Evolutionary conservation across 306 rosid species (phyloP), one percentile per base, ranked within the genome.

Genomic region (Cucumis melo): DNA sequence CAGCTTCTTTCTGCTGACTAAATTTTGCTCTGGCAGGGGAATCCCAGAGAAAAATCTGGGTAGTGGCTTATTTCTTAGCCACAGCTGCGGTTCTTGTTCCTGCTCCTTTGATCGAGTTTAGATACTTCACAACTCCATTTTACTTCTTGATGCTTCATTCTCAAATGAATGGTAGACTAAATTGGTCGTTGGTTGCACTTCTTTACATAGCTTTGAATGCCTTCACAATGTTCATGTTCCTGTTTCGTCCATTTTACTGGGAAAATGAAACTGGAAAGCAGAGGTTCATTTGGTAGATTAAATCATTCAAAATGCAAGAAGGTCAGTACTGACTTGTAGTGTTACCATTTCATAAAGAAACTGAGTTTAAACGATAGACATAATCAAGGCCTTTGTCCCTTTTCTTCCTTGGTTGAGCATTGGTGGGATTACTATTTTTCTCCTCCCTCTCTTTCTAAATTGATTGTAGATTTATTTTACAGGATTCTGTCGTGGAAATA

Each of bases 71-170:
- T 80, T 84, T 86, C 24, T 57, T 90, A 83, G 97, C 94, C 17
- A 87, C 96, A 12, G 94, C 92, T 50, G 86, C 89, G 41, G 97
- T 93, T 85, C 84, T 91, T 79, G 83, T 93, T 65, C 98, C 97
- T 41, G 84, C 96, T 44, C 94, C 96, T 9, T 77, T 93, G 42
- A 90, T 93, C 46, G 98, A 91, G 91, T 91, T 91, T 77, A 86
- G 98, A 91, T 93, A 90, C 81, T 93, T 82, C 78, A 91, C 96
- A 16, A 84, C 85, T 58, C 96, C 98, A 16, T 85, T 88, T 82
- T 86, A 79, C 82, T 81, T 93, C 70, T 76, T 90, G 85, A 83
- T 78, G 50, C 93, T 93, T 79, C 91, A 91, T 67, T 85, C 85
- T 70, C 76, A 78, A 74, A 55, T 34, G 48, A 76, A 79, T 11